Conservation (phyloP, 768 basidiomycete species). For the Boletus reticulatus region DNA sequence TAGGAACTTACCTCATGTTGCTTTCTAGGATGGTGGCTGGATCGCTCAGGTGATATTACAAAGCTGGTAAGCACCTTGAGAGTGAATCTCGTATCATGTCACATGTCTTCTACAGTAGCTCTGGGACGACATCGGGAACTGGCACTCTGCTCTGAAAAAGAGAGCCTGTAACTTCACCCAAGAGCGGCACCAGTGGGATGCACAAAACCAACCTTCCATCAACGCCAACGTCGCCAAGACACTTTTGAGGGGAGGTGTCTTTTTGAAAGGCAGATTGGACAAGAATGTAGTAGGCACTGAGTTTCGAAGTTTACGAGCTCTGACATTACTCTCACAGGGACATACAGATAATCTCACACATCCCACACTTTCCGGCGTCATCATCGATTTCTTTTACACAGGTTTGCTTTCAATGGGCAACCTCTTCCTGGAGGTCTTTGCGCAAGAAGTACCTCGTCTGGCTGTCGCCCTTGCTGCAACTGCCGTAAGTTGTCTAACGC, state of each 20-base stretch:
- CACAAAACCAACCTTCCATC: neutral
- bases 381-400: neutral
- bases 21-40: neutral
- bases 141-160: neutral
- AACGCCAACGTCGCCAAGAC: neutral
- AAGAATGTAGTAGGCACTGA: neutral
- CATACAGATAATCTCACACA: neutral
- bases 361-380: neutral
- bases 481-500: neutral
- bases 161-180: neutral
- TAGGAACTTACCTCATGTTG: no score
- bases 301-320: neutral
- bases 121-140: neutral
- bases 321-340: neutral
- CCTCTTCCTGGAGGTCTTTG: neutral
- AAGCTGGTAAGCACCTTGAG: neutral
- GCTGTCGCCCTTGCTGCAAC: neutral
- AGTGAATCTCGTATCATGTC: neutral
- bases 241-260: neutral
- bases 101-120: neutral
- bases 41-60: neutral
- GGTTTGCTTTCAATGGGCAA: neutral
- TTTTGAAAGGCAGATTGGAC: neutral
- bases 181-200: neutral
- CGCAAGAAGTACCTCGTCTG: neutral